A percentile compares a stretch with the other conserved stretches of the same genome.
Evolutionary conservation across 129 eudicot species (phyloP).

Genomic region (Ambrosia artemisiifolia): DNA sequence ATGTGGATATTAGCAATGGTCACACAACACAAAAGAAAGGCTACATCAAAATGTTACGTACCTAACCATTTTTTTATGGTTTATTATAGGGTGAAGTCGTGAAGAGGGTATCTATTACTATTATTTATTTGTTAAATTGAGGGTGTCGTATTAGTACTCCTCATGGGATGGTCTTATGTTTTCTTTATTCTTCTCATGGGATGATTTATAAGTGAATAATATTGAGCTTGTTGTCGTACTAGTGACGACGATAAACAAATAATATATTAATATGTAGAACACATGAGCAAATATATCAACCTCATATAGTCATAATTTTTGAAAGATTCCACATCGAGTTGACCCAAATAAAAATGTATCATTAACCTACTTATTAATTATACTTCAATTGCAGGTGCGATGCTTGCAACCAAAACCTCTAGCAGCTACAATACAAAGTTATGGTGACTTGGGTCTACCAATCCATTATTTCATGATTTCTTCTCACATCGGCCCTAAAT

Average conservation of each 20-base stretch:
- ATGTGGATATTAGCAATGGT: background rate
- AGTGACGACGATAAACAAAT: background rate
- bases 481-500: background rate
- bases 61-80: background rate
- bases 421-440: background rate
- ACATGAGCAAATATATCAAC: background rate
- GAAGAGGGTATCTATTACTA: background rate
- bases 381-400: background rate
- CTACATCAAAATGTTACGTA: background rate
- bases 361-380: background rate
- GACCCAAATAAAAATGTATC: background rate
- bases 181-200: background rate
- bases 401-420: background rate
- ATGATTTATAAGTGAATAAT: too few species aligned
- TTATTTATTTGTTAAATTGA: background rate
- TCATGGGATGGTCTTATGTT: conserved; percentile 3
- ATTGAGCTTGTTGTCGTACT: too few species aligned
- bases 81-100: background rate
- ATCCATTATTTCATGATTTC: background rate
- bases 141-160: conserved; percentile 1
- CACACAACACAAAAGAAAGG: background rate
- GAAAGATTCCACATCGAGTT: background rate
- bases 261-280: background rate
- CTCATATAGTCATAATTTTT: background rate
- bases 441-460: background rate